Conservation (phyloP, 2,329 filamentous ascomycete species). For the Magnaporthiopsis poae region DNA sequence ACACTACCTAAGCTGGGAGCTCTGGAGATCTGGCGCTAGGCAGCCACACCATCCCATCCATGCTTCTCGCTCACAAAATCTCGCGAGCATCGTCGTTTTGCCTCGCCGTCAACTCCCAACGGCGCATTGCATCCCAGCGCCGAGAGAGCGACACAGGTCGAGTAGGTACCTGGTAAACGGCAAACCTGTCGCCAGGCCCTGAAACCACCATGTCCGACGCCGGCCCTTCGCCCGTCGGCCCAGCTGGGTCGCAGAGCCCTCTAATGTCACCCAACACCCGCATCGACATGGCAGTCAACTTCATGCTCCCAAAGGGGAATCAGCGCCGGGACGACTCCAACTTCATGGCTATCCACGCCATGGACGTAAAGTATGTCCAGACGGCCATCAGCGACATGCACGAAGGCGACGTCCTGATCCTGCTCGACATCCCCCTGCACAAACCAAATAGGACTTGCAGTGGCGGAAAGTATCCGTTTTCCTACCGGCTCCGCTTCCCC, state of each 20-base stretch:
- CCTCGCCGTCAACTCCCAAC: no score
- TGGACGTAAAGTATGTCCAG: slow-evolving; percentile 7
- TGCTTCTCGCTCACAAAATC: no score
- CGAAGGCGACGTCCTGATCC: slow-evolving; percentile 14
- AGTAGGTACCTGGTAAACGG: neutral
- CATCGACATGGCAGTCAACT: slow-evolving; percentile 4
- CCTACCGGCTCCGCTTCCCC: slow-evolving; percentile 12
- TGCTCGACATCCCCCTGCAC: slow-evolving; percentile 9
- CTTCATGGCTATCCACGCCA: neutral
- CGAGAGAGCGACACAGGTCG: neutral
- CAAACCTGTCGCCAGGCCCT: neutral
- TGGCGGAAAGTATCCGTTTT: slow-evolving; percentile 8
- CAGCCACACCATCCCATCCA: neutral
- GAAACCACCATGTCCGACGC: neutral
- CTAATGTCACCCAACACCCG: neutral
- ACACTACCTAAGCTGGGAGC: neutral
- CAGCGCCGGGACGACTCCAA: neutral
- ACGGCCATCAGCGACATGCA: slow-evolving; percentile 8
- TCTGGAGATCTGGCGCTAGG: neutral
- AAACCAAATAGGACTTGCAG: slow-evolving; percentile 11
- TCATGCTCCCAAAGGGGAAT: neutral
- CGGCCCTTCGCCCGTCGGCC: no score
- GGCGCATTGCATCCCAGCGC: neutral
- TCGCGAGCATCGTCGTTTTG: no score
- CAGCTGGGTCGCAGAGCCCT: neutral